A percentile compares a stretch with the other conserved stretches of the same genome.
These are phyloP conservation scores for Sergeia podlipaevii DNA, from an alignment of 208 protist species.

Conservation along the genomic window DNA sequence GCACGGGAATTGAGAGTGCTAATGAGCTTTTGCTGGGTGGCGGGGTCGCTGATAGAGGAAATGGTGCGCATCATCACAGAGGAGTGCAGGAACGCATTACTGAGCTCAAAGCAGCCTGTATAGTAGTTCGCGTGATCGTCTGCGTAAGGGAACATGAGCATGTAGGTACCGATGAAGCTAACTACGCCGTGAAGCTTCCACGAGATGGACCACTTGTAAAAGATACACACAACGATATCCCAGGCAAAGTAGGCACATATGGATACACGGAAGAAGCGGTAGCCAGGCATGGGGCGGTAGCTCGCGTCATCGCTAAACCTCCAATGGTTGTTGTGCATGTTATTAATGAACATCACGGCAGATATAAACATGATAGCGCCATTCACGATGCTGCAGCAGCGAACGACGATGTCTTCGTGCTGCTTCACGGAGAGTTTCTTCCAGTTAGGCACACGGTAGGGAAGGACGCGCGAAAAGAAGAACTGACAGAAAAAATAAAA, in stretches of 20 bases:
- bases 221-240: constrained; percentile 77
- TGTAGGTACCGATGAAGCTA: constrained; percentile 66
- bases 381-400: constrained; percentile 60
- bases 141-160: constrained; percentile 68
- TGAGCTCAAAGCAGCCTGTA: constrained; percentile 81
- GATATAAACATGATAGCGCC: constrained; percentile 61
- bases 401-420: constrained; percentile 60
- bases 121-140: constrained; percentile 77
- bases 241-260: constrained; percentile 79
- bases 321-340: constrained; percentile 26
- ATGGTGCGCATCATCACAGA: constrained; percentile 46
- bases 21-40: constrained; percentile 16
- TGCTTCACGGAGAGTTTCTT: constrained; percentile 20
- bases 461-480: constrained; percentile 19
- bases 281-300: constrained; percentile 55
- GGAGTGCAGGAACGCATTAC: constrained; percentile 68
- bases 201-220: constrained; percentile 51
- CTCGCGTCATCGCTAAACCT: constrained; percentile 26
- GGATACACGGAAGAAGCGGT: constrained; percentile 59
- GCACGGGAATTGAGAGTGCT: constrained; percentile 6
- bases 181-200: constrained; percentile 78
- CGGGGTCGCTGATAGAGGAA: constrained; percentile 3
- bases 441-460: constrained; percentile 30
- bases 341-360: constrained; percentile 50
- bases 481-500: constrained; percentile 63